Evolutionary conservation across 768 basidiomycete genomes (phyloP), one percentile per base, ranked within the genome.

Genomic region (Leccinum disarticulatum): DNA sequence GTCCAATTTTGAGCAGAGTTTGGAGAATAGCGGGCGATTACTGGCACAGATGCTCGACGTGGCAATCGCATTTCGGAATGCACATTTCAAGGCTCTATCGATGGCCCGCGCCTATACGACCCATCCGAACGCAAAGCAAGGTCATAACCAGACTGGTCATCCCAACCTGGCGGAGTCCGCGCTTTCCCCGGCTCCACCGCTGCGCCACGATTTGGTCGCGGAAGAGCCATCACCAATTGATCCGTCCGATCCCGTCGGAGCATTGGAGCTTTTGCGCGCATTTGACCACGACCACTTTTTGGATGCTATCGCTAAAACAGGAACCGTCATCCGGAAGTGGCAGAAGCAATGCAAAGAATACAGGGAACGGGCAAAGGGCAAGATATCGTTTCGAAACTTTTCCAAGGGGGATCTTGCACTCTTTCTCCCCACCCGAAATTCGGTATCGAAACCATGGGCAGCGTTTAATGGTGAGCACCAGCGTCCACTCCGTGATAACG

Each of bases 281-380:
- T 91, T 92, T 68, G 92, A 93, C 68, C 87, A 95, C 64, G 91
- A 91, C 64, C 82, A 85, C 63, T 96, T 97, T 73, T 74, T 91
- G 52, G 95, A 96, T 54, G 86, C 87, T 0, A 83, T 98, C 48
- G 77, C 80, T 57, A 93, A 93, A 71, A 85, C 88, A 11, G 88
- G 88, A n/a, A 83, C 89, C 14, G 90, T 91, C 10, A 90, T 95
- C 59, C 87, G 92, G 57, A 97, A 96, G 72, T 98, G 95, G 94
- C 92, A 95, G 77, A 97, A 94, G 71, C 94, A 95, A 70, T 96
- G 93, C 77, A 96, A 93, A 70, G 89, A 93, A 64, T 98, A 98
- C 60, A 83, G 95, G 49, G 96, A 98, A 64, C 85, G 91, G n/a
- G 90, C 95, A 15, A 94, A 90, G 74, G 93, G 95, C 58, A 97